phyloP scores from a whole-genome alignment of 2,329 filamentous ascomycete species.

The Talaromyces verruculosus region DNA sequence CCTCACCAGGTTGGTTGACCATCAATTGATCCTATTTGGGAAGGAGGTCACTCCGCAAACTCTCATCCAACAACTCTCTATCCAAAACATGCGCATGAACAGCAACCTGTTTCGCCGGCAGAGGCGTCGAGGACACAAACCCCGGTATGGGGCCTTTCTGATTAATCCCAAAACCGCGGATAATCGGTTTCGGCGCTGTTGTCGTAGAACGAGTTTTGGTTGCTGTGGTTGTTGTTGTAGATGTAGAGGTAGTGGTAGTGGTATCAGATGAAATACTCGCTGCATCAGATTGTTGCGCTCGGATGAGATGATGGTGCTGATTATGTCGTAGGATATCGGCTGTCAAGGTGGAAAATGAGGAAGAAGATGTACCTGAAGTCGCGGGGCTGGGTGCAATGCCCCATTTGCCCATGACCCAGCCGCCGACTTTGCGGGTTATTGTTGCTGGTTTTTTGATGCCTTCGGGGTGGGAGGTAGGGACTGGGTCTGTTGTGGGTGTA shows the following conservation, averaged over 20 bases:
- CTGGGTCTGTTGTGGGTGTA: not conserved
- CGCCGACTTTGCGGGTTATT: conserved; percentile 59
- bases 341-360: not conserved
- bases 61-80: conserved; percentile 61
- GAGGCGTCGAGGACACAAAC: conserved; percentile 55
- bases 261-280: conserved; percentile 15
- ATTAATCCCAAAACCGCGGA: conserved; percentile 70
- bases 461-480: not conserved
- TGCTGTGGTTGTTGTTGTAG: conserved; percentile 19
- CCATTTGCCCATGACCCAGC: conserved; percentile 66
- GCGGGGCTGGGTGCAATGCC: conserved; percentile 50
- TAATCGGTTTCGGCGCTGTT: conserved; percentile 64
- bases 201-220: conserved; percentile 54
- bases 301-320: not conserved
- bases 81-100: conserved; percentile 61
- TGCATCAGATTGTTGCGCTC: conserved; percentile 15
- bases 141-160: conserved; percentile 73
- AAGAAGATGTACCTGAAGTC: not conserved
- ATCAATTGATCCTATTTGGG: not conserved
- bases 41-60: conserved; percentile 39
- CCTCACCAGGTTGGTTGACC: not conserved
- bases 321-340: not conserved
- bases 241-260: conserved; percentile 22
- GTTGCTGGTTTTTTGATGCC: conserved; percentile 32
- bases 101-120: conserved; percentile 46